Percentiles rank a stretch among this genome's conserved stretches.
These are phyloP conservation scores for Neoscytalidium dimidiatum DNA, from an alignment of 2,329 filamentous ascomycete genomes.

Conservation along the genomic window DNA sequence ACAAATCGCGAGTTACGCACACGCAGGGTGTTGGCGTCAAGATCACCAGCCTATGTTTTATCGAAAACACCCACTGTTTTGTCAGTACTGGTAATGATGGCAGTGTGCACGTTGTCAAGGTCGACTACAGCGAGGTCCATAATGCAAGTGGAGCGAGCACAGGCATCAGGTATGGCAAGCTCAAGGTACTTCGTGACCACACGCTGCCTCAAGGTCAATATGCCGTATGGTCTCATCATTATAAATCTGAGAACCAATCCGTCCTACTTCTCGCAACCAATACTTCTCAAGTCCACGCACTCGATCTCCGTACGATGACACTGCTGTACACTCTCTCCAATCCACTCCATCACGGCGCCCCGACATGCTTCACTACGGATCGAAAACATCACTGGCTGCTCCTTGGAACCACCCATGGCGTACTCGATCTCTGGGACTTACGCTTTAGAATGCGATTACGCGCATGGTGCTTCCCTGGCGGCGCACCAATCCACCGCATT, in stretches of 20 bases:
- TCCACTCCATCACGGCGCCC: conserved; percentile 86
- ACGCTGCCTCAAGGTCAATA: conserved; percentile 73
- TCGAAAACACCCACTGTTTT: conserved; percentile 93
- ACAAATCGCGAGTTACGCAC: conserved; percentile 84
- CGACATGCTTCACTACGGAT: conserved; percentile 89
- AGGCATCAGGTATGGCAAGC: conserved; percentile 69
- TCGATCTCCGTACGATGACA: conserved; percentile 86
- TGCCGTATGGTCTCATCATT: conserved; percentile 91
- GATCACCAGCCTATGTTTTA: conserved; percentile 82
- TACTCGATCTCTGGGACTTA: conserved; percentile 93
- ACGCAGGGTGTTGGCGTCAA: conserved; percentile 67
- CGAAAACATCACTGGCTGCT: conserved; percentile 86
- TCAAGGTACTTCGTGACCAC: conserved; percentile 71
- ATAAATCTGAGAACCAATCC: conserved; percentile 79
- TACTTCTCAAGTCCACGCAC: conserved; percentile 75
- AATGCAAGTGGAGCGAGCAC: conserved; percentile 50
- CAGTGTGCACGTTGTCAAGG: conserved; percentile 83
- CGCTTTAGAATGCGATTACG: conserved; percentile 88
- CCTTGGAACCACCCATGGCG: conserved; percentile 87
- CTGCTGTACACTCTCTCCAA: conserved; percentile 80
- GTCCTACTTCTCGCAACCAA: conserved; percentile 85
- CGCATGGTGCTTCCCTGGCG: conserved; percentile 83
- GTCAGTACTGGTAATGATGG: conserved; percentile 88
- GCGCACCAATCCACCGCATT: conserved; percentile 77
- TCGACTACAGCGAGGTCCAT: conserved; percentile 64